These are phyloP conservation scores for Clavispora phyllophila DNA, from an alignment of 805 yeast species.

Conservation along the genomic window DNA sequence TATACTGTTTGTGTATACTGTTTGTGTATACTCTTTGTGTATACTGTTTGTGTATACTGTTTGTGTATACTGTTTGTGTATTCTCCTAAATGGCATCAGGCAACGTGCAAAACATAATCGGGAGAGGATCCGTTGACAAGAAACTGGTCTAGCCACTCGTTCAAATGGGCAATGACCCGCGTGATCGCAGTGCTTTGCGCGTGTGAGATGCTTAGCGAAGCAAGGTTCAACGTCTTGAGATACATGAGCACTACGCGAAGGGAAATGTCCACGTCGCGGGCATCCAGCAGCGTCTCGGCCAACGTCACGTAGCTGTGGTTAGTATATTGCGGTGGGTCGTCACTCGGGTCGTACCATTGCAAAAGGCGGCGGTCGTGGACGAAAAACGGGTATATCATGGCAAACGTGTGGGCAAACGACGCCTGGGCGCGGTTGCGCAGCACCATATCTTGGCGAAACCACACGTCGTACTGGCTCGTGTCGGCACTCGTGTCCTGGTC, in stretches of 20 bases:
- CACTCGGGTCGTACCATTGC: background rate
- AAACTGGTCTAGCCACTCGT: constrained; percentile 4
- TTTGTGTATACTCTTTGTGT: too few species aligned
- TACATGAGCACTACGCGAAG: background rate
- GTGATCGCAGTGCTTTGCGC: background rate
- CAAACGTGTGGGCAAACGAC: background rate
- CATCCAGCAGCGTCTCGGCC: background rate
- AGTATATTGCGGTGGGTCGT: background rate
- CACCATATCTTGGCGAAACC: constrained; percentile 1
- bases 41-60: too few species aligned
- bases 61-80: background rate
- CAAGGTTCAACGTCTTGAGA: background rate
- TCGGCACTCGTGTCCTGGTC: too few species aligned
- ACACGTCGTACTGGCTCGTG: background rate
- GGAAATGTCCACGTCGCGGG: background rate
- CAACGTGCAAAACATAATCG: background rate
- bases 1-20: too few species aligned
- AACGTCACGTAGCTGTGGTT: background rate
- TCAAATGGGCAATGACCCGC: constrained; percentile 2
- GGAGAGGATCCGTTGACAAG: constrained; percentile 3
- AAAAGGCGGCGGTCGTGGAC: background rate
- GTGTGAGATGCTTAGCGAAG: background rate
- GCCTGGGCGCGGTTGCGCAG: background rate
- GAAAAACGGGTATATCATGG: background rate
- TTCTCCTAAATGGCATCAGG: background rate